Base-by-base conservation (phyloP, 371 early-diverging fungal genomes). In the Dentiscutata heterogama region DNA sequence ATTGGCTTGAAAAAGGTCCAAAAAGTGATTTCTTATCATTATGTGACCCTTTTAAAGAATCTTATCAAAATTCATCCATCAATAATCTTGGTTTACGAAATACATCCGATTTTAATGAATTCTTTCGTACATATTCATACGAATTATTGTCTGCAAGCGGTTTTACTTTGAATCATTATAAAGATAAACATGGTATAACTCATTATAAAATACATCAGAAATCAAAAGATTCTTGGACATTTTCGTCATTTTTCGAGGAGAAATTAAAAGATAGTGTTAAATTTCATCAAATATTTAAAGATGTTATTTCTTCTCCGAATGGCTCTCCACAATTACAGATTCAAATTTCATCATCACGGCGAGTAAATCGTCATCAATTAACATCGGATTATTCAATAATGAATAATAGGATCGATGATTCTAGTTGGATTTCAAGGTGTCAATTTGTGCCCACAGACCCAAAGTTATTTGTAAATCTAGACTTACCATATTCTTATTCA, bases 401-500 rank as follows among this genome's bases (percentile, higher is more conserved):
- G 0, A 46, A 11, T 29, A 18, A 35, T 64, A 29, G 18, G 18
- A 25, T 25, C 29, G 16, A 63, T 63, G 25, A 63, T 27, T 27
- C 18, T n/a, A 74, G 1, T 74, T 79, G 16, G n/a, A 35, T 27
- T 53, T 46, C 35, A n/a, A 46, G 25, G 16, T 82, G 63, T 27
- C 31, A n/a, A 54, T 39, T 79, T 51, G 20, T 65, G 3, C 75
- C 77, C n/a, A 85, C 84, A 27, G 76, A 83, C 18, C 50, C 29
- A 46, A 35, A 60, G 13, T 71, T 54, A 22, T 58, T 78, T 3
- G 65, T 85, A 4, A 91, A 88, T 7, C 81, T 91, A 0, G 88
- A 86, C 16, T 77, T 90, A 8, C 88, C 91, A 1, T 83, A 86
- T 53, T 84, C 90, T 5, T 92, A 92, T 75, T 88, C 92, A 3